phyloP scores from a whole-genome alignment of 441 rosid species.

The Hura crepitans region DNA sequence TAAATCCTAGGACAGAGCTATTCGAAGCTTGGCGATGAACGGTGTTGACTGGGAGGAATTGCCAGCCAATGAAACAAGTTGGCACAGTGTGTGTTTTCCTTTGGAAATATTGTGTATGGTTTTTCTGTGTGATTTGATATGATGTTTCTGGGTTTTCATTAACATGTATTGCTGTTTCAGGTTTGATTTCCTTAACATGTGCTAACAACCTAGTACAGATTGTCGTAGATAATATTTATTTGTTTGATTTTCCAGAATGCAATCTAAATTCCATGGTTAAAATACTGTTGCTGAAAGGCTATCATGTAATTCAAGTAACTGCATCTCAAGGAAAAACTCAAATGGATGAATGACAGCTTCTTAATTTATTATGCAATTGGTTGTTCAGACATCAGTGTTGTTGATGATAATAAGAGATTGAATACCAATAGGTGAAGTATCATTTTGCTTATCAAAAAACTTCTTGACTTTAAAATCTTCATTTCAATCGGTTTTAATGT shows the following conservation, averaged over 20 bases:
- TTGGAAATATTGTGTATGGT: conserved; percentile 27
- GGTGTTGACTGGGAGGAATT: background rate
- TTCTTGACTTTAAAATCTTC: too few relatives aligned
- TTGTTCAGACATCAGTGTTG: too few relatives aligned
- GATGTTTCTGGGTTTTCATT: conserved; percentile 25
- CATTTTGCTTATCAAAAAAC: too few relatives aligned
- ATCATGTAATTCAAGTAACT: background rate
- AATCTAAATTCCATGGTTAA: conserved; percentile 12
- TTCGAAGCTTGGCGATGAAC: conserved; percentile 74
- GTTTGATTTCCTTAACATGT: conserved; percentile 19
- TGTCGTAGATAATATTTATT: conserved; percentile 15
- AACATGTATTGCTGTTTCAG: conserved; percentile 9
- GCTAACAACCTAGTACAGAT: conserved; percentile 25
- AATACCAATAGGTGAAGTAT: too few relatives aligned
- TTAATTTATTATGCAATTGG: too few relatives aligned
- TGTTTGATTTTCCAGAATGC: background rate
- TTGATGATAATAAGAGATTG: too few relatives aligned
- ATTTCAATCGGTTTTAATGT: too few relatives aligned
- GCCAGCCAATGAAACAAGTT: conserved; percentile 29
- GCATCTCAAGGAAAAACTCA: too few relatives aligned
- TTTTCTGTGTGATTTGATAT: conserved; percentile 23
- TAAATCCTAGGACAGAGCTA: conserved; percentile 57
- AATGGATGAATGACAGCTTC: too few relatives aligned
- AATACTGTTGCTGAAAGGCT: background rate
- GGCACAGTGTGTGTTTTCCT: conserved; percentile 22